Conservation (phyloP, 805 yeast species). For the Lachancea nothofagi region DNA sequence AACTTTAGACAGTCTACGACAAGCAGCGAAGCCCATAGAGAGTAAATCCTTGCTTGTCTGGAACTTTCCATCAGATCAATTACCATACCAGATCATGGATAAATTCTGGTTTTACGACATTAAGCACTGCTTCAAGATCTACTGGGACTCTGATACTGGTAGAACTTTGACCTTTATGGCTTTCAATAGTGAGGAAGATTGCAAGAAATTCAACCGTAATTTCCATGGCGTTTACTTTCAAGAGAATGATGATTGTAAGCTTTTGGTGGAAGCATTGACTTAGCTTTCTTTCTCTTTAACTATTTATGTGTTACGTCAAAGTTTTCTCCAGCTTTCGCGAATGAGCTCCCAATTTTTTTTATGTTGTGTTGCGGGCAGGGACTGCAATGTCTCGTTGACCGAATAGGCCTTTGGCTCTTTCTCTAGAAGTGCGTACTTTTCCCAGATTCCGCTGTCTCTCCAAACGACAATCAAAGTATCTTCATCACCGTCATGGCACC, state of each 20-base stretch:
- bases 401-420: conserved; percentile 27
- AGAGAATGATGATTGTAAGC: conserved; percentile 15
- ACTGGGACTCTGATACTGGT: conserved; percentile 19
- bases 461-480: conserved; percentile 70
- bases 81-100: conserved; percentile 16
- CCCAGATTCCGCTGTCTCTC: conserved; percentile 75
- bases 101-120: conserved; percentile 31
- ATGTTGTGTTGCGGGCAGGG: conserved; percentile 7
- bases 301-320: conserved; percentile 34
- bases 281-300: not conserved
- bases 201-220: conserved; percentile 46
- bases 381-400: conserved; percentile 20
- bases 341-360: conserved; percentile 49
- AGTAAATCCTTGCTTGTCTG: conserved; percentile 24
- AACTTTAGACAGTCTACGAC: conserved; percentile 10
- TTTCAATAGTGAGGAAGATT: conserved; percentile 43
- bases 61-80: conserved; percentile 25
- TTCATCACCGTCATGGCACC: conserved; percentile 42
- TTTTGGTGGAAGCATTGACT: conserved; percentile 20
- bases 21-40: conserved; percentile 16
- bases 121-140: conserved; percentile 25
- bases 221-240: conserved; percentile 41
- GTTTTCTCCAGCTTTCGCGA: conserved; percentile 63
- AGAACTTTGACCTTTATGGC: conserved; percentile 23
- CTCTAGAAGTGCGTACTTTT: conserved; percentile 69